These are phyloP conservation scores for Shiraia bambusicola DNA, from an alignment of 2,329 filamentous ascomycete species.

Conservation along the genomic window DNA sequence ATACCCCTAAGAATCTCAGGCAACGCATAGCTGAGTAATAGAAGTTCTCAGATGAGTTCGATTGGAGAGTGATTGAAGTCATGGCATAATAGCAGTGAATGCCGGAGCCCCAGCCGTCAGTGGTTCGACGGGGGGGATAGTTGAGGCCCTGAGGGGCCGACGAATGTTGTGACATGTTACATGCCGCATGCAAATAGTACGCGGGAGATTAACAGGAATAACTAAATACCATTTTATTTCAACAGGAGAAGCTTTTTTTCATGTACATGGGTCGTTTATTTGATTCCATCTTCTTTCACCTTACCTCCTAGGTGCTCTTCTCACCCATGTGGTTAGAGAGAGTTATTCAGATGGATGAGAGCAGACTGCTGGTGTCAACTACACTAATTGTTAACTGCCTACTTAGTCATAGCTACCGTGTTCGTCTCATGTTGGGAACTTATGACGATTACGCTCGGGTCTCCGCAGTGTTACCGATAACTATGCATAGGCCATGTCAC, in stretches of 20 bases:
- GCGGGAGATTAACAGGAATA: constrained; percentile 1
- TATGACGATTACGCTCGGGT: constrained; percentile 18
- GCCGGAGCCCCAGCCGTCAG: not conserved
- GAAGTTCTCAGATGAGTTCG: constrained; percentile 8
- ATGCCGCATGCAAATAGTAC: constrained; percentile 2
- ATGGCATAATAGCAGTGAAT: not conserved
- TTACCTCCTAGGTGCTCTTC: too few relatives aligned
- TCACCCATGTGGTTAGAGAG: too few relatives aligned
- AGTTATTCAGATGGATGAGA: too few relatives aligned
- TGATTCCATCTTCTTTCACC: too few relatives aligned
- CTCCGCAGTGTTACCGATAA: constrained; percentile 26
- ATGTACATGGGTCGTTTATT: too few relatives aligned
- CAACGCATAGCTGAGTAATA: constrained; percentile 25
- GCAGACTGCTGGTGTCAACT: too few relatives aligned
- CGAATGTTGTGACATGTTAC: constrained; percentile 5
- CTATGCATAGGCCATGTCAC: constrained; percentile 13
- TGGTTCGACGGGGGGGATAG: constrained; percentile 10
- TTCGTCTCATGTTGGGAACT: constrained; percentile 14
- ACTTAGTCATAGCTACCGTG: constrained; percentile 4
- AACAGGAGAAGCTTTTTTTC: not conserved
- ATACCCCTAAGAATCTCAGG: constrained; percentile 19
- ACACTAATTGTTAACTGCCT: too few relatives aligned
- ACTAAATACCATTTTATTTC: not conserved
- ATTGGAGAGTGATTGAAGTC: constrained; percentile 10
- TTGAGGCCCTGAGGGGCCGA: constrained; percentile 22